These are phyloP conservation scores for Cordyceps sp. DNA, from an alignment of 2,329 filamentous ascomycete genomes.

Conservation along the genomic window DNA sequence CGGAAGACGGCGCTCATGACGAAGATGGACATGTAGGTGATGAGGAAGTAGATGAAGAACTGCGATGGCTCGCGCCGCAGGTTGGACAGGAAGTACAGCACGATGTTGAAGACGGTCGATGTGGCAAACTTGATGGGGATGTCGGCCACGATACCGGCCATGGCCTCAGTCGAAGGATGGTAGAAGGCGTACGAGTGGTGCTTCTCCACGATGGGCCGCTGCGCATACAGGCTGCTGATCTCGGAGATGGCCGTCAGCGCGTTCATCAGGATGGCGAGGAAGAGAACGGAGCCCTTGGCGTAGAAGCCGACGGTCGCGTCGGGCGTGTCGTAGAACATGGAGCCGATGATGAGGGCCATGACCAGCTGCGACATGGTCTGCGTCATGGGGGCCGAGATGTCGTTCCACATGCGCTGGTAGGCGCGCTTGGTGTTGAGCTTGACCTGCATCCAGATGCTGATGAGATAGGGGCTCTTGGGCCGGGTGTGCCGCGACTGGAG, in stretches of 20 bases:
- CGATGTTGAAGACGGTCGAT: constrained; percentile 32
- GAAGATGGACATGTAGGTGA: constrained; percentile 51
- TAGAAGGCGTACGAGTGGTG: constrained; percentile 32
- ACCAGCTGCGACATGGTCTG: constrained; percentile 30
- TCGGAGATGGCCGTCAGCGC: constrained; percentile 41
- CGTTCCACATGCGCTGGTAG: constrained; percentile 34
- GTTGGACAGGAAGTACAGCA: constrained; percentile 39
- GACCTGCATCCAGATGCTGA: constrained; percentile 37
- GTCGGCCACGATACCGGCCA: constrained; percentile 35
- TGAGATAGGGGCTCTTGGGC: constrained; percentile 38
- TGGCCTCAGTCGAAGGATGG: constrained; percentile 33
- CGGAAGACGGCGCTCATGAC: constrained; percentile 65
- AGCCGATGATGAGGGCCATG: constrained; percentile 44
- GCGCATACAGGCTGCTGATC: constrained; percentile 25
- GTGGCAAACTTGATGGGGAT: constrained; percentile 40
- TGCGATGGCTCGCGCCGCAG: constrained; percentile 40
- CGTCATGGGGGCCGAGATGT: constrained; percentile 29
- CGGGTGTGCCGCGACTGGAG: constrained; percentile 35
- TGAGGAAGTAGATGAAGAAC: constrained; percentile 64
- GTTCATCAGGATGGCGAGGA: constrained; percentile 43
- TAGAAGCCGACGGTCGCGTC: constrained; percentile 34
- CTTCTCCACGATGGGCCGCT: constrained; percentile 31
- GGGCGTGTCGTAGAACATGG: constrained; percentile 37
- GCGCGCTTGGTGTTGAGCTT: constrained; percentile 31
- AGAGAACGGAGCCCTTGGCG: constrained; percentile 37